Base-by-base conservation (phyloP, 768 basidiomycete genomes). In the Kwoniella mangroviensis region DNA sequence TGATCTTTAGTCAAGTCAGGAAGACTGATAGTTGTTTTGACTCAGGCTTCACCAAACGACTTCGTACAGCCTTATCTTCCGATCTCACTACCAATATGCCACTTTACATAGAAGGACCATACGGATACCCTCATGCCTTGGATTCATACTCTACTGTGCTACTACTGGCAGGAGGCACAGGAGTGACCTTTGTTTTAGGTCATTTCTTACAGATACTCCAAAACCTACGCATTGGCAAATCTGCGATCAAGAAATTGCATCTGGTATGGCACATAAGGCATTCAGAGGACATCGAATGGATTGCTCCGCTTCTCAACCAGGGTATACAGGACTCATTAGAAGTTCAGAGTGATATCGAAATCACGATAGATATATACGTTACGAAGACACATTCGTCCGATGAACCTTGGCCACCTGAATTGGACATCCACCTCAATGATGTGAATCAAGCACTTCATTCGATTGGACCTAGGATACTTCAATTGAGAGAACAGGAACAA, bases 201-300 rank as follows among this genome's bases (percentile, higher is more conserved):
- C 62, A 74, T 67, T 68, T 78, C 63, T 65, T 75, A n/a, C 63
- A 69, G 40, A 61, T 73, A 17, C 61, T 71, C 26, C 41, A 55
- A 7, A 41, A 57, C 21, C 43, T 54, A 3, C 62, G 66, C 11
- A n/a, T 45, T 7, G 65, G 72, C 17, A 60, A 60, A 22, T 73
- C 75, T 0, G 68, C 63, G 2, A 67, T 78, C 4, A 68, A 60
- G 21, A 58, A 73, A 13, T 41, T 82, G n/a, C 75, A 77, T 51
- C 69, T 82, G 12, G 63, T 82, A 5, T 82, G 81, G 81, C 74
- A 80, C 63, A 73, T 79, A 34, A 68, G 79, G 42, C 73, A 75
- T 45, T 55, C 72, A 19, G 72, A 70, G 54, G 68, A 79, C 52
- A 61, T 72, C 26, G 67, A 59, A 12, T 78, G 76, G 76, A 65